Evolutionary conservation across 257 asterid species (phyloP).

Genomic region (Orobanche coerulescens): DNA sequence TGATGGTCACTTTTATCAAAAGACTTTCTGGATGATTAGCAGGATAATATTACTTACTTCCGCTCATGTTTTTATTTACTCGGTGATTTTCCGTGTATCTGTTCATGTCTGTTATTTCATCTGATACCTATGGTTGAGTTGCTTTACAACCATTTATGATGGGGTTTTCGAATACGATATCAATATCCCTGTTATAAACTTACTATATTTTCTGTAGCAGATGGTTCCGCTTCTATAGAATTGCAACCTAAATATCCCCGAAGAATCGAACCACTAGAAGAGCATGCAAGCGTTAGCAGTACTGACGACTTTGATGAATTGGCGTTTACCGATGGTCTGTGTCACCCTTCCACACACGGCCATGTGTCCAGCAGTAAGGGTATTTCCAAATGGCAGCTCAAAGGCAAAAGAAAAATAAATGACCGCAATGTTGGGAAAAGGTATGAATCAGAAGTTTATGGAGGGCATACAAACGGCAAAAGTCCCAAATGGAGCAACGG

Average conservation of each 20-base stretch:
- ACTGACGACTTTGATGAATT: constrained; percentile 66
- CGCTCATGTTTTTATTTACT: constrained; percentile 1
- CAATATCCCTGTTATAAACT: neutral
- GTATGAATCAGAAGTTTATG: constrained; percentile 37
- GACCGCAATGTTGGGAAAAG: constrained; percentile 52
- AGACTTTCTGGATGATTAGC: neutral
- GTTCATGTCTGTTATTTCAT: constrained; percentile 3
- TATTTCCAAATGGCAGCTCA: constrained; percentile 74
- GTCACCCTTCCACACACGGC: constrained; percentile 39
- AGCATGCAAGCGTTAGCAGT: constrained; percentile 71
- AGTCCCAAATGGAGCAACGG: constrained; percentile 34
- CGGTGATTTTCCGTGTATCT: neutral
- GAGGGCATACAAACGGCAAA: constrained; percentile 36
- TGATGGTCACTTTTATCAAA: neutral
- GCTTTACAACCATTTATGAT: neutral
- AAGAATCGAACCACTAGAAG: constrained; percentile 47
- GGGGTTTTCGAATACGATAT: neutral
- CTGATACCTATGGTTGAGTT: neutral
- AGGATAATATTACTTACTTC: neutral
- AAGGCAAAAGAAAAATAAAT: constrained; percentile 82
- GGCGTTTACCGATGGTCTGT: constrained; percentile 40
- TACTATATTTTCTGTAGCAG: constrained; percentile 37
- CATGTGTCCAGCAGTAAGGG: constrained; percentile 33
- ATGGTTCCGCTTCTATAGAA: constrained; percentile 82
- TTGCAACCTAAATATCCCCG: constrained; percentile 77